These are phyloP conservation scores for Mycena polygramma DNA, from an alignment of 768 basidiomycete species.

Conservation along the genomic window DNA sequence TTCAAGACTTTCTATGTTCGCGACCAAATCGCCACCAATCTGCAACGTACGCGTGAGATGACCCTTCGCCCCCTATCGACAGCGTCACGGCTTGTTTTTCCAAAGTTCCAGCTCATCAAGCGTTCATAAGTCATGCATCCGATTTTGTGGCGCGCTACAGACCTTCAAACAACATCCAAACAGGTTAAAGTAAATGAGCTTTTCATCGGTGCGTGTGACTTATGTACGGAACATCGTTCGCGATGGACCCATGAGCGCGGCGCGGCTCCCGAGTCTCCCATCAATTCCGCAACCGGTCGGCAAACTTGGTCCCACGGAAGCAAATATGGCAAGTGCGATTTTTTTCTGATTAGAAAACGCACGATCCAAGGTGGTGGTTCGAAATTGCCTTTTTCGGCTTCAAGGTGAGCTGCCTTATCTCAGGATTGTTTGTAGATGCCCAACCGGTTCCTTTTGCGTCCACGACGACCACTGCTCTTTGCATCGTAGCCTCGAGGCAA, in stretches of 20 bases:
- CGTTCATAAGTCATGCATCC: no score
- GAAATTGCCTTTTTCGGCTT: constrained; percentile 9
- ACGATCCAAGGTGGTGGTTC: background rate
- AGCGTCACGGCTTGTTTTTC: no score
- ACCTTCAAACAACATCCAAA: no score
- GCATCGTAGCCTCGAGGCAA: constrained; percentile 38
- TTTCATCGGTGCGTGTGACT: no score
- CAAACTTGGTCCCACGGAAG: constrained; percentile 4
- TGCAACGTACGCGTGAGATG: no score
- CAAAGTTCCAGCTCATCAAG: no score
- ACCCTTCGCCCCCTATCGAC: no score
- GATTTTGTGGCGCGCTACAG: no score
- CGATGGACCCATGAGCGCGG: background rate
- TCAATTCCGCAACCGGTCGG: background rate
- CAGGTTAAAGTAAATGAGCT: no score
- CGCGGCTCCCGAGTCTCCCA: background rate
- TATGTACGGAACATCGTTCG: no score
- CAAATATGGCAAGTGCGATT: constrained; percentile 6
- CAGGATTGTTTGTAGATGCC: background rate
- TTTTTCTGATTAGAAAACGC: constrained; percentile 13
- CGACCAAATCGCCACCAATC: no score
- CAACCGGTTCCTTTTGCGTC: constrained; percentile 26
- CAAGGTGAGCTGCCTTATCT: constrained; percentile 12
- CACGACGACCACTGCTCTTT: constrained; percentile 30
- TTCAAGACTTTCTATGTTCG: no score